Base-by-base conservation (phyloP, 1,139 yeast genomes). In the Suhomyces coccinellae region DNA sequence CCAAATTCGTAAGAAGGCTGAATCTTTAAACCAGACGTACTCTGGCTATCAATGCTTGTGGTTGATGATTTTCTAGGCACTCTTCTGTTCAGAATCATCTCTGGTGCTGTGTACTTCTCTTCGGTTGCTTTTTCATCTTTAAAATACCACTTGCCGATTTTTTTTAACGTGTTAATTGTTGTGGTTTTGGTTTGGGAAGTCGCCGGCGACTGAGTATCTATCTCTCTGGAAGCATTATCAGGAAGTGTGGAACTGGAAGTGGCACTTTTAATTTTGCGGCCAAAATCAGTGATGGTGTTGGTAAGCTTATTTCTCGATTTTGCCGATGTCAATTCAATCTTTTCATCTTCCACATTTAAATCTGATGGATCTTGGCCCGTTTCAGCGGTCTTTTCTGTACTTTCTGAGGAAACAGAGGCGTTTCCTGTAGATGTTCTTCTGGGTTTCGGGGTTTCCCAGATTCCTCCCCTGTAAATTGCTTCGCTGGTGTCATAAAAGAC, bases 391-490 rank as follows among this genome's bases (percentile, higher is more conserved):
- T 26, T 41, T 17, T 45, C 47, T 8, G 42, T 13, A 17, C 12
- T 42, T 45, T 31, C 39, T 10, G 45, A 38, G 9, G 37, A 22
- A 13, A 36, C 33, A 6, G 50, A 48, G 6, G 14, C 17, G 2
- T 32, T 9, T 12, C 33, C 39, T 2, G 16, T 22, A 7, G 20
- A 6, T 6, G 24, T 20, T 22, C 27, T n/a, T 11, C 31, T 29
- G 45, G 70, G 57, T 10, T 40, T 63, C 12, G 64, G 48, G 33
- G 70, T 72, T 48, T 85, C 88, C 98, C 98, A 93, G 22, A 93
- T 83, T 13, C 99, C 99, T 38, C 97, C 98, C 52, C 97, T 77
- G 60, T 82, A 93, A 12, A 87, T 63, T 50, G 88, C 95, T 15
- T 67, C 72, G 1, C 67, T 57, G 0, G 97, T 83, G 46, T 79